These are phyloP conservation scores for Penicillium sp. DNA, from an alignment of 2,329 filamentous ascomycete species.

Conservation along the genomic window DNA sequence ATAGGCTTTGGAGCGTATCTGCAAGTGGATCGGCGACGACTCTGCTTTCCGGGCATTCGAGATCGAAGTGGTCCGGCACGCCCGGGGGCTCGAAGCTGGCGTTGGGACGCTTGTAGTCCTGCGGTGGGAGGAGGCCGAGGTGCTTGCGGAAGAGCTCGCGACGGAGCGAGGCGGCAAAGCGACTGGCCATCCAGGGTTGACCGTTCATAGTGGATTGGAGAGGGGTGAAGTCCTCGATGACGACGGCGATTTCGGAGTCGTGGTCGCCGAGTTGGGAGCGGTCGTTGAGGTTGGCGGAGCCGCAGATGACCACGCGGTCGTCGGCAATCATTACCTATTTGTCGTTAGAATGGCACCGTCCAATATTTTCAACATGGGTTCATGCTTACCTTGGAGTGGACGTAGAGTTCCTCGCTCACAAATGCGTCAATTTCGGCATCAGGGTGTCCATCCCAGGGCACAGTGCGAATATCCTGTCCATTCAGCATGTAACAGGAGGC, in stretches of 20 bases:
- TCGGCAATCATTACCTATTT: conserved; percentile 72
- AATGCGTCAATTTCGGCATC: conserved; percentile 64
- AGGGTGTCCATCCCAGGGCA: conserved; percentile 61
- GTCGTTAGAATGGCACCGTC: conserved; percentile 17
- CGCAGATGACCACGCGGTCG: conserved; percentile 81
- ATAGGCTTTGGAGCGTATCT: conserved; percentile 58
- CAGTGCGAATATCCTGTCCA: conserved; percentile 69
- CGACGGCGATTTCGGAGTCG: conserved; percentile 86
- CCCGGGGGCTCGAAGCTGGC: conserved; percentile 63
- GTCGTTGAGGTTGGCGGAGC: conserved; percentile 90
- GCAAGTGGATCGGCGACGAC: conserved; percentile 62
- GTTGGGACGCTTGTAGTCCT: conserved; percentile 65
- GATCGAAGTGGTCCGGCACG: conserved; percentile 59
- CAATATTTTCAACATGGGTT: no score
- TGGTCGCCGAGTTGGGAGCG: conserved; percentile 84
- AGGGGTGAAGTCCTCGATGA: conserved; percentile 79
- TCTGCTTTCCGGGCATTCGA: conserved; percentile 52
- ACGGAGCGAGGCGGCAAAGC: conserved; percentile 78
- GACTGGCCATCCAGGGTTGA: conserved; percentile 73
- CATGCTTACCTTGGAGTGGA: conserved; percentile 56
- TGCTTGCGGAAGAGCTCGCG: conserved; percentile 90
- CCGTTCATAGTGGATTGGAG: conserved; percentile 79
- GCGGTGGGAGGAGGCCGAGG: conserved; percentile 75
- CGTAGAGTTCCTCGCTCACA: conserved; percentile 65
- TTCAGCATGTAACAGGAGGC: conserved; percentile 81